Base-by-base conservation (phyloP, 345 rosid species). In the Kandelia obovata region DNA sequence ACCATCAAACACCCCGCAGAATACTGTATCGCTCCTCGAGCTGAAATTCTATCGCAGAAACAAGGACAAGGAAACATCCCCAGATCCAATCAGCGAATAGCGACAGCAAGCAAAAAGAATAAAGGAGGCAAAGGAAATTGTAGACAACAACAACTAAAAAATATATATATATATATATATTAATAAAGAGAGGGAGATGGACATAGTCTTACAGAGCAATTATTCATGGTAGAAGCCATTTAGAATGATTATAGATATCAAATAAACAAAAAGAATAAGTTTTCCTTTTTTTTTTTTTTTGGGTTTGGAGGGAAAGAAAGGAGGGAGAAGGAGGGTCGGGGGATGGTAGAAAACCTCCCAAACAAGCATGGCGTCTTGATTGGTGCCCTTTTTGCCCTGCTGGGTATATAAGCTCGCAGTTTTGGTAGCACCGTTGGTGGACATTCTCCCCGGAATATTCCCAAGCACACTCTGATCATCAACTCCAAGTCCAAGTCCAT, bases 1-100 rank as follows among this genome's bases (percentile, higher is more conserved):
- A 51, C 98, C 98, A 75, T 94, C 98, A 64, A 94, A 94, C 62
- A 94, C 92, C 61, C 98, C 98, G 68, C 98, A 94, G 66, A 91
- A 91, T 56, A 85, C 73, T 11, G 93, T 83, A 52, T 88, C 95
- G 3, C 80, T 79, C 78, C 85, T 87, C 6, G 95, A 81, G 70
- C 83, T 68, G 82, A 84, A 91, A 71, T 88, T 88, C 98, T 94
- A 85, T 67, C 21, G 32, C 55, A 72, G 25, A 77, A 83, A 51
- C 71, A 78, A 73, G 66, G 68, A 51, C 71, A 78, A 73, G 66
- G 68, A 73, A 84, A 68, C 60, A 23, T 56, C 19, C 28, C 28
- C 59, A 56, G 26, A 23, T 21, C 49, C 62, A 75, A 53, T 60
- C 68, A 71, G 73, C 75, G 5, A 43, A 39, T 11, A 39, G 47